phyloP scores from a whole-genome alignment of 768 basidiomycete species.

The Baorangia bicolor region DNA sequence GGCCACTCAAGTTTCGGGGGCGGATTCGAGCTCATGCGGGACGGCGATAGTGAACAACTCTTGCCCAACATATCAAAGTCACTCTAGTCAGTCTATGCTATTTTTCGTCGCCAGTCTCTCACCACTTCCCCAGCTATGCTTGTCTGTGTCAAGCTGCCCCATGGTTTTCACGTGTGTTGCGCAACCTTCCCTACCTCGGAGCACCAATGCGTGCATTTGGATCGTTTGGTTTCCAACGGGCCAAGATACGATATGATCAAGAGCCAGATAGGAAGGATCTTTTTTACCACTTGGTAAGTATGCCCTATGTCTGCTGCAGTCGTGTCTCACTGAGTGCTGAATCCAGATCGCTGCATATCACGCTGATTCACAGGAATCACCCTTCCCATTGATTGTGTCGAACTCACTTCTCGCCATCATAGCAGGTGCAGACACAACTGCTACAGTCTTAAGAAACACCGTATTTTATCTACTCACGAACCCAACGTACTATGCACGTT shows the following conservation, averaged over 20 bases:
- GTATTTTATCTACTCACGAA: slow-evolving; percentile 42
- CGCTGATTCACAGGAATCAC: slow-evolving; percentile 25
- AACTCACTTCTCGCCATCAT: slow-evolving; percentile 39
- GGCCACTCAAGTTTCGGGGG: slow-evolving; percentile 35
- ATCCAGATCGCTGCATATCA: slow-evolving; percentile 28
- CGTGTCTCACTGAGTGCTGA: background rate
- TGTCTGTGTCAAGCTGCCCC: slow-evolving; percentile 19
- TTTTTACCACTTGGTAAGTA: slow-evolving; percentile 45
- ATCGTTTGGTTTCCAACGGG: slow-evolving; percentile 26
- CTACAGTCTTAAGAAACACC: slow-evolving; percentile 37
- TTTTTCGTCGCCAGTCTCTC: background rate
- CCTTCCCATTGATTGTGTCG: slow-evolving; percentile 32
- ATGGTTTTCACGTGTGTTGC: slow-evolving; percentile 25
- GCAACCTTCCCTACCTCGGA: slow-evolving; percentile 33
- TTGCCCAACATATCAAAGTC: slow-evolving; percentile 30
- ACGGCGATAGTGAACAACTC: slow-evolving; percentile 35
- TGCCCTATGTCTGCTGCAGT: background rate
- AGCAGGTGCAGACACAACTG: slow-evolving; percentile 53
- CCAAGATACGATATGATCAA: slow-evolving; percentile 22
- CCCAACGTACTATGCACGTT: slow-evolving; percentile 34
- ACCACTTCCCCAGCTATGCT: slow-evolving; percentile 12
- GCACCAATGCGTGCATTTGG: slow-evolving; percentile 28
- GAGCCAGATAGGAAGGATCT: slow-evolving; percentile 26
- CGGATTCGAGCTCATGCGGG: slow-evolving; percentile 37
- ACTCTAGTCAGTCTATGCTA: slow-evolving; percentile 24